Evolutionary conservation across 805 yeast genomes (phyloP).

Genomic region (Candida peoriensis): DNA sequence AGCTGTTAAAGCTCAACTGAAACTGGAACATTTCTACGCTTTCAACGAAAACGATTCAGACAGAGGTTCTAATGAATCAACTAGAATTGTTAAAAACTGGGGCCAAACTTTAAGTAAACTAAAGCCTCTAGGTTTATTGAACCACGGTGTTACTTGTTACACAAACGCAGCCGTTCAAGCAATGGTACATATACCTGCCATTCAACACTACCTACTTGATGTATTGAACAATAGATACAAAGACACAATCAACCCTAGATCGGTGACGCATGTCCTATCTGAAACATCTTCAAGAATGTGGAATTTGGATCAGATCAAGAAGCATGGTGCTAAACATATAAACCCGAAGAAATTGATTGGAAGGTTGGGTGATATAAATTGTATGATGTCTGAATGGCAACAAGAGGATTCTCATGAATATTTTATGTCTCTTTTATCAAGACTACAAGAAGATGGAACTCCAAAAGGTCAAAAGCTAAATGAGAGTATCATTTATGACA

Average conservation of each 20-base stretch:
- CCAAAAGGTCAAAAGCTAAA: slow-evolving; percentile 86
- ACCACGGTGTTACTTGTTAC: slow-evolving; percentile 95
- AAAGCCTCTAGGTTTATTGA: slow-evolving; percentile 67
- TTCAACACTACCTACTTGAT: slow-evolving; percentile 75
- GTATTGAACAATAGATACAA: slow-evolving; percentile 51
- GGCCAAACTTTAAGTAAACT: slow-evolving; percentile 38
- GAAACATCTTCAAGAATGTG: slow-evolving; percentile 68
- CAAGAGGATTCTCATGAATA: slow-evolving; percentile 98
- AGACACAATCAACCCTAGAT: slow-evolving; percentile 40
- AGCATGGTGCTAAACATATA: slow-evolving; percentile 38
- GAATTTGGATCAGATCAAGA: slow-evolving; percentile 41
- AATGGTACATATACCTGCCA: slow-evolving; percentile 84
- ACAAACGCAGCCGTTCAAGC: slow-evolving; percentile 95
- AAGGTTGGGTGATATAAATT: slow-evolving; percentile 76
- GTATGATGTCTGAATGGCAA: slow-evolving; percentile 97
- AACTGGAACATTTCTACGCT: slow-evolving; percentile 53
- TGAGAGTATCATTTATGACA: slow-evolving; percentile 79
- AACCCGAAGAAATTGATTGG: slow-evolving; percentile 73
- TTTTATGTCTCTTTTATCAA: slow-evolving; percentile 83
- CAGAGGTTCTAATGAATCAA: slow-evolving; percentile 56
- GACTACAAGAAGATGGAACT: slow-evolving; percentile 87
- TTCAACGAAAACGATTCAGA: slow-evolving; percentile 55
- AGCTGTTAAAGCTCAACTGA: slow-evolving; percentile 27
- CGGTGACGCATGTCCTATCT: slow-evolving; percentile 64
- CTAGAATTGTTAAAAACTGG: slow-evolving; percentile 70